Base-by-base conservation (phyloP, 23 red algal species). In the Agarophyton chilense region DNA sequence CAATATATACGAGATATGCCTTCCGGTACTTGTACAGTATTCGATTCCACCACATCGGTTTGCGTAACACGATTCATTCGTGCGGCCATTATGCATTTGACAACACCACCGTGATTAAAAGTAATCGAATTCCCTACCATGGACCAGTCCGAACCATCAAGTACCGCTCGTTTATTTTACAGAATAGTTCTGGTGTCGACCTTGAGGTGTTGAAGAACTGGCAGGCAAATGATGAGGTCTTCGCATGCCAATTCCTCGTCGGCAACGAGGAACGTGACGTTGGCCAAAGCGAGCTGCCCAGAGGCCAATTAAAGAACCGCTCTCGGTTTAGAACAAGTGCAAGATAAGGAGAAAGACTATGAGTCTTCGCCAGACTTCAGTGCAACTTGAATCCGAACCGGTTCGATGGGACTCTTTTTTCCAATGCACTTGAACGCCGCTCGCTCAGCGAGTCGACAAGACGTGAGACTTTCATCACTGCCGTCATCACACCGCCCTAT, bases 401-500 rank as follows among this genome's bases (percentile, higher is more conserved):
- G 49, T 33, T 45, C 12, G 43, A 49, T 77, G 41, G 72, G 18
- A 6, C 40, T 51, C 10, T 34, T 51, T 8, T 77, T 77, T 14
- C 72, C 72, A 28, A 77, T 77, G 12, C 72, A 4, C 40, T 52
- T 50, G 2, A 52, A 4, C 6, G 72, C 42, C 2, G 72, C 72
- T n/a, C 18, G 34, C 50, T 77, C 72, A 34, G 72, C 72, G 4
- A 77, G 42, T n/a, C 28, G 3, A 5, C 40, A 25, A 6, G 42
- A 77, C 40, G 51, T 40, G 38, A 77, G 7, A 28, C 41, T 77
- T 36, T 77, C 72, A 33, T 77, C 42, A 40, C 72, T 77, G n/a
- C 72, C 72, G 50, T 77, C 72, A 21, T 77, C 72, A 54, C 39
- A 77, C 3, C 72, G 38, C 10, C 72, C 72, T 10, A 4, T 31